These are phyloP conservation scores for Coprinopsis cinerea DNA, from an alignment of 768 basidiomycete genomes.

Conservation along the genomic window DNA sequence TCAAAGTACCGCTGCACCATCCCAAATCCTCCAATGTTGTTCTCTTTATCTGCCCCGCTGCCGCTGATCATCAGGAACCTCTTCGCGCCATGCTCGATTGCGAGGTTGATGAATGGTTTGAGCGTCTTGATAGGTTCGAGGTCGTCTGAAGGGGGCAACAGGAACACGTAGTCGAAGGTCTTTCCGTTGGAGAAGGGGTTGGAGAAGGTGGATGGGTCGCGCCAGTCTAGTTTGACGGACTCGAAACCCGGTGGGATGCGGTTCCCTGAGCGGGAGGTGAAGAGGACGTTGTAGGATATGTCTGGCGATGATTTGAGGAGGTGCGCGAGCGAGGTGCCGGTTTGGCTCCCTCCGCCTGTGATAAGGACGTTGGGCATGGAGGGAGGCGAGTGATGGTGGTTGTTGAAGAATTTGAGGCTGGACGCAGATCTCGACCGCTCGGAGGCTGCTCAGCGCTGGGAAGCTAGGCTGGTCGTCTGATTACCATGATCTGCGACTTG, in stretches of 20 bases:
- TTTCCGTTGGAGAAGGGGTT: background rate
- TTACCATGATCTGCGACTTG: too few relatives aligned
- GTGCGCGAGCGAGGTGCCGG: conserved; percentile 15
- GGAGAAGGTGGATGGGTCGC: conserved; percentile 18
- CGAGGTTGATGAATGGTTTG: conserved; percentile 20
- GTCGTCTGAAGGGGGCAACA: conserved; percentile 15
- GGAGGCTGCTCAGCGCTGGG: too few relatives aligned
- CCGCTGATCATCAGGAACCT: conserved; percentile 21
- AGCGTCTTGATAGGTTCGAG: conserved; percentile 12
- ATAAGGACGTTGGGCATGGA: too few relatives aligned
- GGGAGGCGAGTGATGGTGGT: too few relatives aligned
- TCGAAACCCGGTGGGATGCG: conserved; percentile 16
- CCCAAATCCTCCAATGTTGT: background rate
- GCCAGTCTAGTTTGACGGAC: conserved; percentile 29
- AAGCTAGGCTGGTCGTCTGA: too few relatives aligned
- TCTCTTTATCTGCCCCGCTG: background rate
- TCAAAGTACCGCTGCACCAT: conserved; percentile 4
- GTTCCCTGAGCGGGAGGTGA: conserved; percentile 16
- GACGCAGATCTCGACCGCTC: too few relatives aligned
- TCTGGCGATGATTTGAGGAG: conserved; percentile 14
- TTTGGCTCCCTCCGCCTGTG: conserved; percentile 22
- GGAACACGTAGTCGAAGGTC: conserved; percentile 18
- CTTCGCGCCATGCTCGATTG: conserved; percentile 18
- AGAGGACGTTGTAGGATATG: conserved; percentile 13
- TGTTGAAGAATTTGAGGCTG: too few relatives aligned